Percentiles rank a stretch among this genome's conserved stretches.
phyloP scores from a whole-genome alignment of 768 basidiomycete genomes.

The Rhizopogon vulgaris region DNA sequence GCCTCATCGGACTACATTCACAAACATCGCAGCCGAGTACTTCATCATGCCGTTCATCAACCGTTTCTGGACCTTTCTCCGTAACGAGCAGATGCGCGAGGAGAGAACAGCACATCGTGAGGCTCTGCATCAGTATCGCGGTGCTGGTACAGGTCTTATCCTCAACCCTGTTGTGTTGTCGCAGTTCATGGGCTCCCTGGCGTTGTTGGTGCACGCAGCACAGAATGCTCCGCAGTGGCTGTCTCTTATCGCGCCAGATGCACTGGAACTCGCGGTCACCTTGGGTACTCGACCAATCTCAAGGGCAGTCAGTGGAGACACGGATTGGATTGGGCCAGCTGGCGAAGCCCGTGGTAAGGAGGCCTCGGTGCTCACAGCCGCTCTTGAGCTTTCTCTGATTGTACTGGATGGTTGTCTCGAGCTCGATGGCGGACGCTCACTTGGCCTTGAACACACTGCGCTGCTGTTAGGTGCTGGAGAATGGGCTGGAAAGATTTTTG shows the following conservation, averaged over 20 bases:
- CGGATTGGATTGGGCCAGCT: conserved; percentile 18
- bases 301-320: conserved; percentile 28
- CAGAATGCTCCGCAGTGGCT: conserved; percentile 79
- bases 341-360: conserved; percentile 39
- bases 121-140: conserved; percentile 52
- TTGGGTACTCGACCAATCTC: conserved; percentile 65
- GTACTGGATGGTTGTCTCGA: conserved; percentile 71
- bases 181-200: conserved; percentile 69
- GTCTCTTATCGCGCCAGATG: conserved; percentile 72
- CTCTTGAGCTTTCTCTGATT: conserved; percentile 74
- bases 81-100: conserved; percentile 76
- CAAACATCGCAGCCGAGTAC: conserved; percentile 74
- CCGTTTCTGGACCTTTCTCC: conserved; percentile 91
- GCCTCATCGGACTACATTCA: conserved; percentile 36
- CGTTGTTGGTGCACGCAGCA: conserved; percentile 77
- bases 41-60: conserved; percentile 90
- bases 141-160: conserved; percentile 78
- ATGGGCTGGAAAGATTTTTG: conserved; percentile 76
- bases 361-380: conserved; percentile 65
- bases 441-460: conserved; percentile 71
- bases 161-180: conserved; percentile 73
- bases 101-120: conserved; percentile 56
- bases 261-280: conserved; percentile 77
- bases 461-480: conserved; percentile 69
- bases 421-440: conserved; percentile 66